Percentiles rank a stretch among this genome's conserved stretches.
phyloP scores from a whole-genome alignment of 2,329 filamentous ascomycete genomes.

The Botryotinia calthae region DNA sequence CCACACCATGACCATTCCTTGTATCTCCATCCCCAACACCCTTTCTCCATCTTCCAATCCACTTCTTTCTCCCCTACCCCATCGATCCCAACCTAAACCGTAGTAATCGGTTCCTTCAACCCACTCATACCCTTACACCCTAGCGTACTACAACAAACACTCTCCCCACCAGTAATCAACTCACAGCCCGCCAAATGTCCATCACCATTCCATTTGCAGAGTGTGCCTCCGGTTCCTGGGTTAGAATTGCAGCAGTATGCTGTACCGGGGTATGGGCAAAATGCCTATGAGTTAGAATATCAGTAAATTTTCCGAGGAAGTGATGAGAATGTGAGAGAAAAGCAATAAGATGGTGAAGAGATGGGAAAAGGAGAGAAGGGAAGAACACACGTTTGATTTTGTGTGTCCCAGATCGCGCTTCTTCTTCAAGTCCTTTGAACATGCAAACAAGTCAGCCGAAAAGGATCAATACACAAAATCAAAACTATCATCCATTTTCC shows the following conservation, averaged over 20 bases:
- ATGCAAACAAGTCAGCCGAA: background rate
- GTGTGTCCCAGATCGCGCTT: background rate
- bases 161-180: background rate
- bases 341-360: background rate
- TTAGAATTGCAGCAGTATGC: conserved; percentile 8
- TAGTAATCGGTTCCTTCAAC: conserved; percentile 9
- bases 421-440: background rate
- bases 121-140: conserved; percentile 12
- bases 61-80: background rate
- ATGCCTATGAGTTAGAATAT: background rate
- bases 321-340: background rate
- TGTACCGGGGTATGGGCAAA: conserved; percentile 1
- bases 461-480: background rate
- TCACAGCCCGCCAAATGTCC: conserved; percentile 1
- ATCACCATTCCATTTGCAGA: conserved; percentile 14
- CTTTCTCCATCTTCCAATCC: background rate
- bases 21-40: accelerated
- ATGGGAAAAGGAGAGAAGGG: background rate
- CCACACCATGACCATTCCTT: background rate
- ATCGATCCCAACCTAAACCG: background rate
- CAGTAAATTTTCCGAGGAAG: background rate
- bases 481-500: too few species aligned
- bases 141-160: background rate
- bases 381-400: background rate
- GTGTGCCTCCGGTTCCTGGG: background rate